A percentile compares a stretch with the other conserved stretches of the same genome.
phyloP scores from a whole-genome alignment of 805 yeast genomes.

The Kodamaea jinghongensis region DNA sequence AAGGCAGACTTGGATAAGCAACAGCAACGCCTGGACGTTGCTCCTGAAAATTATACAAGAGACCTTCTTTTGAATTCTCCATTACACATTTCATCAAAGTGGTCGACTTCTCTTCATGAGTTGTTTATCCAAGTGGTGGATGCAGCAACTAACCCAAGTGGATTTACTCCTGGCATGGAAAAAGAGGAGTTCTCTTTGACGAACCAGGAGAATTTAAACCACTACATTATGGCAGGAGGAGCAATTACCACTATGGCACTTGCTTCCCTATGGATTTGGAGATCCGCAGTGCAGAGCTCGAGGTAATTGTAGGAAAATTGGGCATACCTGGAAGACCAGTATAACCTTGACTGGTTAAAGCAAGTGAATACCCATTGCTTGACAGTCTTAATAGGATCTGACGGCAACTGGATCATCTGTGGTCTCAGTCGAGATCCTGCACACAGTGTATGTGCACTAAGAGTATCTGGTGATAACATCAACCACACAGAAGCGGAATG shows the following conservation, averaged over 20 bases:
- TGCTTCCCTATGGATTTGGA: slow-evolving; percentile 63
- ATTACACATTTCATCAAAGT: slow-evolving; percentile 81
- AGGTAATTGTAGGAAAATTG: slow-evolving; percentile 9
- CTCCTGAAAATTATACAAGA: slow-evolving; percentile 84
- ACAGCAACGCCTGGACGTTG: slow-evolving; percentile 81
- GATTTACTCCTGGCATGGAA: slow-evolving; percentile 68
- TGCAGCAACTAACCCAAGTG: slow-evolving; percentile 76
- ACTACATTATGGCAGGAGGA: slow-evolving; percentile 61
- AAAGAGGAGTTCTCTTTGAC: slow-evolving; percentile 50
- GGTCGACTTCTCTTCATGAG: slow-evolving; percentile 86
- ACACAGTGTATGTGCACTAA: too few species aligned
- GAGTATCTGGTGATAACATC: too few species aligned
- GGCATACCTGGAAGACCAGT: slow-evolving; percentile 6
- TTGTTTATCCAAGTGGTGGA: slow-evolving; percentile 83
- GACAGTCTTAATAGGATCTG: too few species aligned
- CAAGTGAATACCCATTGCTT: too few species aligned
- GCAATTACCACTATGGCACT: slow-evolving; percentile 66
- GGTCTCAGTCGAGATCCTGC: too few species aligned
- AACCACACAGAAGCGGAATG: too few species aligned
- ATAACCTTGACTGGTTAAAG: too few species aligned
- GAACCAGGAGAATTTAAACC: slow-evolving; percentile 49
- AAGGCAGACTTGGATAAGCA: slow-evolving; percentile 96
- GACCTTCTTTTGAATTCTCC: slow-evolving; percentile 72
- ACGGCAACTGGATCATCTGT: too few species aligned
- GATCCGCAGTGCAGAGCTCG: slow-evolving; percentile 40